These are phyloP conservation scores for Decorospora gaudefroyi DNA, from an alignment of 2,329 filamentous ascomycete genomes.

Conservation along the genomic window DNA sequence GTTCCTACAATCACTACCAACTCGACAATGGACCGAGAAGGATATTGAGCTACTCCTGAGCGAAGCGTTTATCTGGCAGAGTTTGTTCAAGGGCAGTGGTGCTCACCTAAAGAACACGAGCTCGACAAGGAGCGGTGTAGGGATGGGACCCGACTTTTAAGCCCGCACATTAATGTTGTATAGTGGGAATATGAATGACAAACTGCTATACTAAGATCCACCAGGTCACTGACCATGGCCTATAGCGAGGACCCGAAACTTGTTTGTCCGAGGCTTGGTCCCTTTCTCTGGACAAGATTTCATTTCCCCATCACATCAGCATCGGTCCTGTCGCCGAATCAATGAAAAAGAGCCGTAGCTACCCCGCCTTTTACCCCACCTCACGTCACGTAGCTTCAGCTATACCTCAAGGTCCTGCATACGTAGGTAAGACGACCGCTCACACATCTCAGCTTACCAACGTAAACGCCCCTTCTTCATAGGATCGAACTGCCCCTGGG, in stretches of 20 bases:
- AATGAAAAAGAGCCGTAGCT: conserved; percentile 12
- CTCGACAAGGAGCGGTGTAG: conserved; percentile 40
- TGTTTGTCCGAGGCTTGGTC: neutral
- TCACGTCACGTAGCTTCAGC: conserved; percentile 21
- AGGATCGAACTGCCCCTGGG: too few relatives aligned
- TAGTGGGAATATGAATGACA: conserved; percentile 11
- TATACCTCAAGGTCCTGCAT: neutral
- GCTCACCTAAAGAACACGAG: conserved; percentile 69
- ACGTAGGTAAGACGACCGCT: neutral
- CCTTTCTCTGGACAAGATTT: neutral
- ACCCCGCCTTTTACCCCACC: conserved; percentile 32
- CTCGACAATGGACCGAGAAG: conserved; percentile 93
- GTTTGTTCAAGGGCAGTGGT: conserved; percentile 89
- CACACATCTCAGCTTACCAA: too few relatives aligned
- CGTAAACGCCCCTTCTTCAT: too few relatives aligned
- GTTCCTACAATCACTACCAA: conserved; percentile 94
- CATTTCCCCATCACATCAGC: conserved; percentile 1
- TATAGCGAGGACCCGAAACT: too few relatives aligned
- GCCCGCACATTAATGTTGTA: conserved; percentile 14
- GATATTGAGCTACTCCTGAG: conserved; percentile 94
- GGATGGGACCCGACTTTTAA: conserved; percentile 47
- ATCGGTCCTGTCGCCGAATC: conserved; percentile 13
- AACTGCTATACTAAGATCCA: conserved; percentile 8
- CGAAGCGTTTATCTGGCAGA: conserved; percentile 99
- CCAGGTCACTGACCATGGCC: too few relatives aligned